These are phyloP conservation scores for Microstegium vimineum DNA, from an alignment of 176 grass and related monocot species.

Conservation along the genomic window DNA sequence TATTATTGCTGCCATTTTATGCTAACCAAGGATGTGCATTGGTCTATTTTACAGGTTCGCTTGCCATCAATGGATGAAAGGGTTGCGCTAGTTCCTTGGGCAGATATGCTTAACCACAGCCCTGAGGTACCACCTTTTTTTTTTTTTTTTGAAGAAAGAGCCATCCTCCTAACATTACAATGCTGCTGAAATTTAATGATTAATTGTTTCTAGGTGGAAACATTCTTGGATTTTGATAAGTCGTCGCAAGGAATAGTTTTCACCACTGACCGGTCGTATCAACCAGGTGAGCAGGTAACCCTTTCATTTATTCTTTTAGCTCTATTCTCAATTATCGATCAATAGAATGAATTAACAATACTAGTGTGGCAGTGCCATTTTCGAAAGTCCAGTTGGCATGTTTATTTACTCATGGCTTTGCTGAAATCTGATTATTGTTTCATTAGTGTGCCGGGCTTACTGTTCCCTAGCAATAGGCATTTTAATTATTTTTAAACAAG, in stretches of 20 bases:
- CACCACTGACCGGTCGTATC: conserved; percentile 76
- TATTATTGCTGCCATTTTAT: conserved; percentile 1
- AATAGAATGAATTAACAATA: neutral
- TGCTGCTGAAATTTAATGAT: neutral
- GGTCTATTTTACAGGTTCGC: conserved; percentile 60
- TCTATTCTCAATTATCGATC: neutral
- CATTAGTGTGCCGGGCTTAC: neutral
- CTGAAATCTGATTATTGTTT: neutral
- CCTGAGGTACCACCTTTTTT: conserved; percentile 60
- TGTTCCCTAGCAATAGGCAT: conserved; percentile 17
- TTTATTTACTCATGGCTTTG: neutral
- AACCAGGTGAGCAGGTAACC: conserved; percentile 99
- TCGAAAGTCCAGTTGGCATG: neutral
- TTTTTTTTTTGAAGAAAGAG: neutral
- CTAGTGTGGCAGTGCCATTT: neutral
- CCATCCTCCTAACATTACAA: conserved; percentile 6
- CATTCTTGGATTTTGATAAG: conserved; percentile 97
- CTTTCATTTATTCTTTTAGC: conserved; percentile 29
- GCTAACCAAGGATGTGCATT: neutral
- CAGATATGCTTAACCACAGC: conserved; percentile 99
- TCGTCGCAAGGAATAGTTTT: conserved; percentile 88
- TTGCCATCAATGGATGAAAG: conserved; percentile 94
- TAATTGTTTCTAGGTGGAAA: conserved; percentile 71
- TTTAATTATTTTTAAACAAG: too few species aligned
- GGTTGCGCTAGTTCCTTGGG: conserved; percentile 96